Conservation (phyloP, 2,329 filamentous ascomycete genomes). For the Zasmidium angulare region DNA sequence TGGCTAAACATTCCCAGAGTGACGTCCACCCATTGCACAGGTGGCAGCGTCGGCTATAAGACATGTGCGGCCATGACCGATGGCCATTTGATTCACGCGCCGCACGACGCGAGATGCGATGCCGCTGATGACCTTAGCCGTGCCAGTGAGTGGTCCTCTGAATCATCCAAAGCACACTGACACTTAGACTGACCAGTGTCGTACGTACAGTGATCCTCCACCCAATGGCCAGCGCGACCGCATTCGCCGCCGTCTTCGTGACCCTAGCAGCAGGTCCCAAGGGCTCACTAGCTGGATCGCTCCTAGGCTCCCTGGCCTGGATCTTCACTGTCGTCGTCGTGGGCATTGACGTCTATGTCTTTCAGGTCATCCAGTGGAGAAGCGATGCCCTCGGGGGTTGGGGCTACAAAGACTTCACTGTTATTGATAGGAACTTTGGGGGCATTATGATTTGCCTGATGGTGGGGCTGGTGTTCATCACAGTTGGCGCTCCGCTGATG, state of each 20-base stretch:
- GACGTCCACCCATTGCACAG: no score
- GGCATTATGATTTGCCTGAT: constrained; percentile 61
- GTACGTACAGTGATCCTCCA: constrained; percentile 57
- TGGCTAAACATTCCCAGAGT: no score
- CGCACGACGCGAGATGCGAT: not conserved
- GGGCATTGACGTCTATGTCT: constrained; percentile 59
- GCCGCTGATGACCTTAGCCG: not conserved
- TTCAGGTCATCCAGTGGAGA: constrained; percentile 55
- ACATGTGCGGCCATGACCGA: no score
- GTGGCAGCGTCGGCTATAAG: not conserved
- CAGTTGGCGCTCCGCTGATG: constrained; percentile 58
- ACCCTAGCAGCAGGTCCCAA: constrained; percentile 53
- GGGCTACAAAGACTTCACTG: no score
- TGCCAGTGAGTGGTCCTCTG: not conserved
- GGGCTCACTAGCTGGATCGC: constrained; percentile 53
- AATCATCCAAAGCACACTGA: no score
- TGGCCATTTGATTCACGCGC: not conserved
- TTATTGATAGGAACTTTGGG: constrained; percentile 50
- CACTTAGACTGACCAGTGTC: no score
- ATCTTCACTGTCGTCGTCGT: constrained; percentile 51
- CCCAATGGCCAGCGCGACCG: constrained; percentile 58
- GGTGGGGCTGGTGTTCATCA: constrained; percentile 54
- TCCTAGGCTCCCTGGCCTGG: constrained; percentile 53
- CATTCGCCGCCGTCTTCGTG: constrained; percentile 60
- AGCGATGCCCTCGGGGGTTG: no score